Base-by-base conservation (phyloP, 1,139 yeast genomes). In the Arxiozyma telluris region DNA sequence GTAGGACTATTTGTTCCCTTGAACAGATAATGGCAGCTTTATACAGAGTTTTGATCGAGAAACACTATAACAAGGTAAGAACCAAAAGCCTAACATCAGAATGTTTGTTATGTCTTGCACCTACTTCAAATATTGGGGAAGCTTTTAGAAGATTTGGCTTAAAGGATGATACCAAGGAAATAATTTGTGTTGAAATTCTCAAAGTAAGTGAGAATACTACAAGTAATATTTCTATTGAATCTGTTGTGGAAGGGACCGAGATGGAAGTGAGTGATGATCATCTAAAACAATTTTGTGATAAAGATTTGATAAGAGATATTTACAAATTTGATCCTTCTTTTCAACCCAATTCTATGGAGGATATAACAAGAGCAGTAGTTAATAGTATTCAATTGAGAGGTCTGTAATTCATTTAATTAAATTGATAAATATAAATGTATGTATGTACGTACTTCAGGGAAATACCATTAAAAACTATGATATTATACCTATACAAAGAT, bases 11-110 rank as follows among this genome's bases (percentile, higher is more conserved):
- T 1, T 60, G 74, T 8, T 75, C 80, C 0, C 50, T 69, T 4
- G 83, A 79, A 55, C 85, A 81, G 55, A 53, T 81, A 8, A 64
- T 71, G 47, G 71, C 80, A 30, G 80, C 83, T 1, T 61, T 76
- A 1, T 78, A 79, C 60, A 71, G 81, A 55, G 76, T 81, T 4
- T 60, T 81, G 8, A 60, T 74, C 23, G 84, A 80, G 58, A 57
- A 63, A 9, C 63, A 66, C 0, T 70, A 71, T 41, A 76, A 73
- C 27, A 70, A 63, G 50, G 65, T 75, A 63, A 71, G 81, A 56
- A 76, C 85, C 1, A 76, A 72, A 59, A 72, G 75, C 2, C 54
- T 81, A 6, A 81, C 80, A 56, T 77, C 84, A 1, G 85, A 81
- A 59, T 64, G 78, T 21, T 73, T 81, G 15, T 74, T 79, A 58